Percentiles rank a stretch among this genome's conserved stretches.
These are phyloP conservation scores for Auricularia heimuer DNA, from an alignment of 768 basidiomycete species.

Conservation along the genomic window DNA sequence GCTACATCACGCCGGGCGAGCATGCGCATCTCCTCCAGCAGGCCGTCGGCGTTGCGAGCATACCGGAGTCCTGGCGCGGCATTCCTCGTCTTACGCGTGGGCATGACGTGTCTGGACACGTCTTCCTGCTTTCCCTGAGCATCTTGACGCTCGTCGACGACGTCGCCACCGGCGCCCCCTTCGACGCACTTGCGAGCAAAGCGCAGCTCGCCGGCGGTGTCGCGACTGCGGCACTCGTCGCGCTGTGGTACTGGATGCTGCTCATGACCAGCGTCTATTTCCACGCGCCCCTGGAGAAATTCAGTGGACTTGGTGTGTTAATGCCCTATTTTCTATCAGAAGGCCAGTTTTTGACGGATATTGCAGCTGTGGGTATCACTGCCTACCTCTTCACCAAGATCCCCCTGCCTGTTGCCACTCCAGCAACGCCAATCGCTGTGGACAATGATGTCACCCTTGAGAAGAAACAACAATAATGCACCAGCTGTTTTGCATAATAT, in stretches of 20 bases:
- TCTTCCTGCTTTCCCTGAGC: slow-evolving; percentile 79
- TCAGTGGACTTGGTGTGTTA: slow-evolving; percentile 71
- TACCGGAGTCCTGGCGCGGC: slow-evolving; percentile 12
- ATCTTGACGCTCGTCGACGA: slow-evolving; percentile 72
- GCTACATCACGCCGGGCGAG: slow-evolving; percentile 43
- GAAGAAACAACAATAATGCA: too few relatives aligned
- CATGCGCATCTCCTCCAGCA: slow-evolving; percentile 55
- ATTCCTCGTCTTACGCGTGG: slow-evolving; percentile 62
- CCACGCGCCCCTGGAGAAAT: slow-evolving; percentile 80
- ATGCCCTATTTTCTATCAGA: neutral
- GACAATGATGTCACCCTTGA: too few relatives aligned
- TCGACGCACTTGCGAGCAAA: slow-evolving; percentile 16
- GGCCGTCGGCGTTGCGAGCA: slow-evolving; percentile 32
- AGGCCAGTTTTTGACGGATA: too few relatives aligned
- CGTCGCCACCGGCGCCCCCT: slow-evolving; percentile 24
- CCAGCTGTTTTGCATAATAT: too few relatives aligned
- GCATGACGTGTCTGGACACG: slow-evolving; percentile 90
- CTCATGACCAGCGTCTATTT: slow-evolving; percentile 84
- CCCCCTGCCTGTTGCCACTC: neutral
- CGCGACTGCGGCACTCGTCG: slow-evolving; percentile 39
- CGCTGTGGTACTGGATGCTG: slow-evolving; percentile 61
- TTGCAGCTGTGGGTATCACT: neutral
- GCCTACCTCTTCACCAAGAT: neutral
- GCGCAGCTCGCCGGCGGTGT: slow-evolving; percentile 39
- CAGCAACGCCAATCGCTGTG: too few relatives aligned